These are phyloP conservation scores for Grosmannia penicillata DNA, from an alignment of 2,329 filamentous ascomycete genomes.

Conservation along the genomic window DNA sequence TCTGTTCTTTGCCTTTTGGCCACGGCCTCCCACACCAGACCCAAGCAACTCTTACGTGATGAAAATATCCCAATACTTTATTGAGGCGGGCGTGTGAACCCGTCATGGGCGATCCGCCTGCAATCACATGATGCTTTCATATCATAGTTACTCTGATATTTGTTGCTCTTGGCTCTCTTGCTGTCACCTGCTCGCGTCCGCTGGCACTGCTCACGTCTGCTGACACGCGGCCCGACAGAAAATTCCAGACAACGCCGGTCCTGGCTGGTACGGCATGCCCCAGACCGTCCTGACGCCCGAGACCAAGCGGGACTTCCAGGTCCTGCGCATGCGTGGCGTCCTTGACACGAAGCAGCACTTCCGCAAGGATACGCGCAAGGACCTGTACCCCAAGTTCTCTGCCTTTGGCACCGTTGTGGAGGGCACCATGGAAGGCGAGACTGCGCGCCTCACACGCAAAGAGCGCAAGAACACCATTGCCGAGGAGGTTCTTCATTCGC, in stretches of 20 bases:
- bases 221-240: conserved; percentile 14
- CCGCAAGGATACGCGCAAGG: conserved; percentile 68
- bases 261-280: conserved; percentile 78
- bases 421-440: conserved; percentile 79
- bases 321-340: conserved; percentile 77
- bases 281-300: conserved; percentile 72
- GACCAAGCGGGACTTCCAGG: conserved; percentile 67
- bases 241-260: conserved; percentile 47
- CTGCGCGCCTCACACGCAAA: conserved; percentile 65
- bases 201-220: conserved; percentile 11
- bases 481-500: conserved; percentile 63
- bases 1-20: not conserved
- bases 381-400: conserved; percentile 63
- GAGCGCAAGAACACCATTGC: conserved; percentile 78
- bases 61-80: conserved; percentile 53
- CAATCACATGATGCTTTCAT: conserved; percentile 41
- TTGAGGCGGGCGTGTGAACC: conserved; percentile 63
- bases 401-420: conserved; percentile 82
- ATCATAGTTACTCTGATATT: conserved; percentile 61
- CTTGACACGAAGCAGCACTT: conserved; percentile 83
- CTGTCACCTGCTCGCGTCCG: conserved; percentile 1
- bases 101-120: conserved; percentile 68
- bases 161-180: conserved; percentile 15
- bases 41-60: conserved; percentile 36
- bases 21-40: no score